Conservation (phyloP, 2,329 filamentous ascomycete species). For the Hypocrella siamensis region DNA sequence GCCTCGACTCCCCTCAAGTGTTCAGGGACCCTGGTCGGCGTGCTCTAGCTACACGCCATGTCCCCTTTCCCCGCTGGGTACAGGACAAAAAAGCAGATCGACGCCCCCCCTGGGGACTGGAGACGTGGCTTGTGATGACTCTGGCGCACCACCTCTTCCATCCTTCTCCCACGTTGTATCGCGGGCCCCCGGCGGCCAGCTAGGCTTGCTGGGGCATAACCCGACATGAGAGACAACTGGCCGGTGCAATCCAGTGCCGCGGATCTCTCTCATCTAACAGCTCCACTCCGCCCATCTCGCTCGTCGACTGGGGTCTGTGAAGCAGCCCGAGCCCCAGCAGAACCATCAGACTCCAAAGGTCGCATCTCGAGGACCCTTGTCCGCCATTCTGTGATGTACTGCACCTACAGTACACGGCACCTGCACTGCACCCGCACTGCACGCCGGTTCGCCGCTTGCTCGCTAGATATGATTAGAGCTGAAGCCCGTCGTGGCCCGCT, state of each 20-base stretch:
- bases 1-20: too few relatives aligned
- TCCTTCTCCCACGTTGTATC: conserved; percentile 8
- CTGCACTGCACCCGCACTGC: not conserved
- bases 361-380: conserved; percentile 3
- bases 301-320: conserved; percentile 1
- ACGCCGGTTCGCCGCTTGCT: too few relatives aligned
- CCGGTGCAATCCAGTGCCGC: conserved; percentile 18
- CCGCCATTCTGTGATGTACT: not conserved
- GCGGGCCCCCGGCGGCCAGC: conserved; percentile 5
- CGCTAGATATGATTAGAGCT: conserved; percentile 1
- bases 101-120: not conserved
- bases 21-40: too few relatives aligned
- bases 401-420: not conserved
- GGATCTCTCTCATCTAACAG: conserved; percentile 11
- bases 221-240: conserved; percentile 11
- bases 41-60: too few relatives aligned
- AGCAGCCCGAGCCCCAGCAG: not conserved
- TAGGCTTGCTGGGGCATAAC: conserved; percentile 10
- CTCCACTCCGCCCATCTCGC: conserved; percentile 9
- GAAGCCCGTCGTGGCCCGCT: not conserved
- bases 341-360: not conserved
- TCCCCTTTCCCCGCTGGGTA: too few relatives aligned
- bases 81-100: too few relatives aligned
- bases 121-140: conserved; percentile 1
- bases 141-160: conserved; percentile 3